Base-by-base conservation (phyloP, 2,329 filamentous ascomycete genomes). In the Venturia aucupariae region DNA sequence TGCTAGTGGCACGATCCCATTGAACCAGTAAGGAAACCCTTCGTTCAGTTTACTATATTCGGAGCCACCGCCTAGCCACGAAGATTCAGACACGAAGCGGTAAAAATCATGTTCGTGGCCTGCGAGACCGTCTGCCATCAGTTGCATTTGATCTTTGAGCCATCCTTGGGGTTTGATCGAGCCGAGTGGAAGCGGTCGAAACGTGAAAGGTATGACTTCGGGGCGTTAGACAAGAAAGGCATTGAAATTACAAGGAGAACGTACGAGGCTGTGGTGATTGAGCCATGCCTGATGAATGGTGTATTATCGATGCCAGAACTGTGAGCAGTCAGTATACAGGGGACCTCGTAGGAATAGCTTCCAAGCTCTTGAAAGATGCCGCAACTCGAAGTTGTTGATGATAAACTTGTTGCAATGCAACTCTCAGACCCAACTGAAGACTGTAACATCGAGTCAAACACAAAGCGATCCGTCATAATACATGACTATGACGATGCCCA, bases 11-110 rank as follows among this genome's bases (percentile, higher is more conserved):
- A 86, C 82, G 1, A 84, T 73, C 4, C 78, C 80, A 68, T 86
- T 85, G 68, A 84, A 81, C 81, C 82, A 85, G 70, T 86, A 86
- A 0, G 82, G 81, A 32, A 80, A 77, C 1, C 78, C 80, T 72
- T 86, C 83, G 67, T 84, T 78, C 2, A 85, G 72, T 27, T 72
- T 72, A 15, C 77, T 82, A 68, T 85, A 85, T 67, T 85, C 82
- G 3, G 74, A 70, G 39, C 74, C 68, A 5, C 82, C 81, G 2
- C 81, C 82, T 1, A 82, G 69, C 82, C 82, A 86, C 19, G 74
- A 73, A 4, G 77, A 79, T 65, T 83, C 70, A 4, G 77, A 74
- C 15, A 85, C 81, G 67, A 78, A 82, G n/a, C 76, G 76, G 71
- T 83, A 86, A 68, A 85, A 85, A 59, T 84, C 78, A 68, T 78